Conservation (phyloP, 164 flowering plant species). For the Liquidambar formosana region DNA sequence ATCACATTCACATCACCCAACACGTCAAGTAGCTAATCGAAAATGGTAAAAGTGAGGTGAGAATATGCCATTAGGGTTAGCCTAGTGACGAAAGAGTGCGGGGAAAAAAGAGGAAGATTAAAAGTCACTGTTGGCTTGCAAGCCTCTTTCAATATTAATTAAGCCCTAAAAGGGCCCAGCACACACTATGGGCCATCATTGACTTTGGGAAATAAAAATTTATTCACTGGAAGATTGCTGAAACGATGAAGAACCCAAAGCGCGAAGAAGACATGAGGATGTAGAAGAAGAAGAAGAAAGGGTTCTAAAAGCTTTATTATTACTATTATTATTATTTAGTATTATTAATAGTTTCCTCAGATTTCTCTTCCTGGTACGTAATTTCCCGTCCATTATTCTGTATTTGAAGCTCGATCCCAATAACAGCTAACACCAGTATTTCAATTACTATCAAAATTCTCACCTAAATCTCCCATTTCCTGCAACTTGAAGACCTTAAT, state of each 20-base stretch:
- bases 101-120: too few species aligned
- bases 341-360: neutral
- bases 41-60: too few species aligned
- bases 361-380: conserved; percentile 6
- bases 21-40: too few species aligned
- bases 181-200: neutral
- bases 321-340: too few species aligned
- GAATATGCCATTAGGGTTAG: too few species aligned
- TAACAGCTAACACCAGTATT: neutral
- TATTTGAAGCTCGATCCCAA: neutral
- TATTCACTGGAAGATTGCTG: too few species aligned
- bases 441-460: neutral
- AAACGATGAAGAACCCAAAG: conserved; percentile 3
- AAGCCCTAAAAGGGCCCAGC: neutral
- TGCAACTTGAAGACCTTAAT: neutral
- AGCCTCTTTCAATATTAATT: neutral
- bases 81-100: too few species aligned
- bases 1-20: too few species aligned
- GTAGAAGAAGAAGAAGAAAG: neutral
- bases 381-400: neutral
- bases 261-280: neutral
- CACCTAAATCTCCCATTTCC: neutral
- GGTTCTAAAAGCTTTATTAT: too few species aligned
- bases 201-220: neutral
- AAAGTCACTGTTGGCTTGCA: too few species aligned